Evolutionary conservation across 1,284 basidiomycete species (phyloP), one percentile per base, ranked within the genome.

Genomic region (Cutaneotrichosporon curvatum): DNA sequence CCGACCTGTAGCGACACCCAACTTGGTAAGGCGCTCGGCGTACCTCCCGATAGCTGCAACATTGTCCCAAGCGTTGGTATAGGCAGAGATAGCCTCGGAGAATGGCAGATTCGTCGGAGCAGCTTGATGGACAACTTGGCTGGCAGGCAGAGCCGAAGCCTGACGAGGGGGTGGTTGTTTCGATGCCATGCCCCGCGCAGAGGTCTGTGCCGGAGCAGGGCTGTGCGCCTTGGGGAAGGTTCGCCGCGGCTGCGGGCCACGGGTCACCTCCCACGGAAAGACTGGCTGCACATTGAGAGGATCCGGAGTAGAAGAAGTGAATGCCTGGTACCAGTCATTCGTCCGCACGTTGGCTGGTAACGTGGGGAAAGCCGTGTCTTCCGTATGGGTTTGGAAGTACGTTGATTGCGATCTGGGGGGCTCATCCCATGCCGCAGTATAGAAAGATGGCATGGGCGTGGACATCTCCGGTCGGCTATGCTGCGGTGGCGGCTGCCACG

Each of bases 261-360:
- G 20, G 4, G 78, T 78, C 47, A 80, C 78, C 67, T 97, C 92
- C 92, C 92, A 97, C 8, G 92, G 91, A 67, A 97, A 96, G n/a
- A 95, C 76, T 20, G 78, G 74, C 56, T 83, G 82, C 22, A 92
- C 79, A 58, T 85, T 85, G 22, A 70, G 72, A 15, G 74, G 78
- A 63, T 92, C 84, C 1, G 91, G 88, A 46, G 74, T 77, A 0
- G 60, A 50, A 15, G 60, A 57, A 9, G 71, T 68, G 2, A 74
- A 70, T 15, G 69, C 65, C 41, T 65, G 67, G 55, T 76, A 78
- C 73, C 73, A 74, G 40, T 68, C 60, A 56, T 74, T 71, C 4
- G 62, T 60, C 30, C 51, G 55, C 15, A 67, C 62, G 21, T 64
- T 67, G 14, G 62, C 57, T 1, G 62, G 63, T 2, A 73, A 56